Evolutionary conservation across 2,329 filamentous ascomycete genomes (phyloP).

Genomic region (Fusarium virguliforme): DNA sequence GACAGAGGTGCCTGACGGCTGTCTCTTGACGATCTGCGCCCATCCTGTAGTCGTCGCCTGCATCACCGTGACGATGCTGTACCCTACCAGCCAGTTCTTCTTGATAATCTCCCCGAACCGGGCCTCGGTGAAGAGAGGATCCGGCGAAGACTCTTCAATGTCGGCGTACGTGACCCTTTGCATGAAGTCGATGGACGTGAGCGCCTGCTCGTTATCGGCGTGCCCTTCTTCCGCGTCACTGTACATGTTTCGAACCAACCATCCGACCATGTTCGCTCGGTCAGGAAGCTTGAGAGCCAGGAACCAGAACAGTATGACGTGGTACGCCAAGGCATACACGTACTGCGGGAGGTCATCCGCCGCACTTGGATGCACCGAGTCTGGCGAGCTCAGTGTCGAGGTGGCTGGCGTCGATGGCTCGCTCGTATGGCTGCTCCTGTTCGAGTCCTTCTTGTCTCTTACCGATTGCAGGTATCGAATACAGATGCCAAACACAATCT

Average conservation of each 20-base stretch:
- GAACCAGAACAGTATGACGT: conserved; percentile 98
- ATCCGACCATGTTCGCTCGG: conserved; percentile 86
- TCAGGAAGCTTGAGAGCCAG: conserved; percentile 89
- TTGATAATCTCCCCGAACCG: conserved; percentile 77
- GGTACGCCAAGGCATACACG: conserved; percentile 92
- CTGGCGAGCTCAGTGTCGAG: conserved; percentile 35
- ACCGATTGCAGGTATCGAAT: conserved; percentile 94
- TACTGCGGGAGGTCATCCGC: conserved; percentile 90
- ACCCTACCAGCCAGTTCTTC: conserved; percentile 81
- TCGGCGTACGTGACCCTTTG: conserved; percentile 90
- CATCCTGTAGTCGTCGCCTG: conserved; percentile 77
- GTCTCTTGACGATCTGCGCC: conserved; percentile 80
- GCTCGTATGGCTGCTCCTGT: conserved; percentile 63
- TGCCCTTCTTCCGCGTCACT: conserved; percentile 81
- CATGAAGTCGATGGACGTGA: conserved; percentile 96
- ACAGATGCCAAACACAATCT: conserved; percentile 94
- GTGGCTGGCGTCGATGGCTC: conserved; percentile 58
- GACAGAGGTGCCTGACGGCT: conserved; percentile 77
- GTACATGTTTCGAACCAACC: conserved; percentile 91
- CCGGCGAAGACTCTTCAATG: conserved; percentile 80
- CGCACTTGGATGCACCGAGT: conserved; percentile 48
- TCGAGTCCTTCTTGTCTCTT: conserved; percentile 73
- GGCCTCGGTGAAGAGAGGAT: conserved; percentile 76
- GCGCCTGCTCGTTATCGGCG: conserved; percentile 89
- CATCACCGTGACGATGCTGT: conserved; percentile 82